Base-by-base conservation (phyloP, 192 early-diverging fungal genomes). In the Ambispora gerdemannii region DNA sequence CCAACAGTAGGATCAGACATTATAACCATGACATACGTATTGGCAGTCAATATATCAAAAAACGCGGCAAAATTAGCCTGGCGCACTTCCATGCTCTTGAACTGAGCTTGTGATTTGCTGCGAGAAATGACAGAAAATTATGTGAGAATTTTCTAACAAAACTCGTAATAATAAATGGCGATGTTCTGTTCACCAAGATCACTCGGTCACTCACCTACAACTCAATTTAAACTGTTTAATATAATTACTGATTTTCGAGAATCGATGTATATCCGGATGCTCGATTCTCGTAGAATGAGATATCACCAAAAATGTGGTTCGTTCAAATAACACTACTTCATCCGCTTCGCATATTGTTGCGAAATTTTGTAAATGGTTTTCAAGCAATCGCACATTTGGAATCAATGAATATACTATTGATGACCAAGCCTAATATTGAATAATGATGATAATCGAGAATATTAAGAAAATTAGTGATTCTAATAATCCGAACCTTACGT, bases 241-340 rank as follows among this genome's bases (percentile, higher is more conserved):
- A 63, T 93, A 93, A 69, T 93, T 93, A 58, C 87, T 89, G 17
- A 95, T 89, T 77, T 95, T 95, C 76, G 93, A 92, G 76, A 95
- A 95, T 13, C 93, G 88, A 71, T 93, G 90, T 3, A 83, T 72
- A 71, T 95, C 93, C 7, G 74, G 76, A 67, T 84, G 79, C 34
- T 82, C 78, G 30, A 84, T 78, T 8, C 73, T 73, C 28, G 88
- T 87, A 22, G 89, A 80, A 72, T 91, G 90, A 10, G 93, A 90
- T 73, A 99, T 95, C 30, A 97, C 94, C 67, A 99, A 79, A 75
- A 99, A 99, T 24, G 97, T 98, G 25, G 94, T 87, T 30, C 91
- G 78, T 76, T 99, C 97, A 76, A 98, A 99, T 27, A 99, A 77
- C 2, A 96, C 92, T 28, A 99, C 91, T 76, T 99, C 95, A 50